A percentile compares a stretch with the other conserved stretches of the same genome.
These are phyloP conservation scores for Helotiales sp. DNA, from an alignment of 2,329 filamentous ascomycete genomes.

Conservation along the genomic window DNA sequence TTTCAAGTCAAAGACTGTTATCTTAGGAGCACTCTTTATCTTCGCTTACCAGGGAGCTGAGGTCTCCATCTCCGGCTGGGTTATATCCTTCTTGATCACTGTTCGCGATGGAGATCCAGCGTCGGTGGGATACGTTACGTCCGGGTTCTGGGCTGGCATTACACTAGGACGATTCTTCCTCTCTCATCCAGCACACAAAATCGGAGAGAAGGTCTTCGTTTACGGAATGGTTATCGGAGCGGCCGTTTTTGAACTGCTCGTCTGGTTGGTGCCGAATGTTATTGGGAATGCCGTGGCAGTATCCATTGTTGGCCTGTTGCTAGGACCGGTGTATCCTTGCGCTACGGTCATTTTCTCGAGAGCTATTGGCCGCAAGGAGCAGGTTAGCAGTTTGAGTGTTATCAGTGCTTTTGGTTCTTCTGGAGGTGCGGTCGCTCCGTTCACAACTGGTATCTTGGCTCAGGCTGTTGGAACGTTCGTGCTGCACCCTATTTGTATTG, in stretches of 20 bases:
- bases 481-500: constrained; percentile 64
- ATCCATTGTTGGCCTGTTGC: constrained; percentile 71
- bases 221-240: constrained; percentile 65
- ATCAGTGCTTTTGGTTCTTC: constrained; percentile 73
- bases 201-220: constrained; percentile 76
- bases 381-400: constrained; percentile 67
- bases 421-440: constrained; percentile 68
- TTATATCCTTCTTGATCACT: constrained; percentile 81
- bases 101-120: constrained; percentile 71
- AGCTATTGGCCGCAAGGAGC: constrained; percentile 61
- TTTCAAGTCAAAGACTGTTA: constrained; percentile 58
- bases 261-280: constrained; percentile 80
- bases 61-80: constrained; percentile 84
- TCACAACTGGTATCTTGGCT: constrained; percentile 54
- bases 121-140: constrained; percentile 78
- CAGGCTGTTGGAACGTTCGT: constrained; percentile 54
- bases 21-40: constrained; percentile 80
- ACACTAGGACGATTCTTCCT: constrained; percentile 77
- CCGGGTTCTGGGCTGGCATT: constrained; percentile 75
- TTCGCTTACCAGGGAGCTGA: constrained; percentile 87
- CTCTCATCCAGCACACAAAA: constrained; percentile 64
- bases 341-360: constrained; percentile 67
- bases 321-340: constrained; percentile 82
- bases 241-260: constrained; percentile 72
- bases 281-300: constrained; percentile 71